Conservation (phyloP, 202 grass and related monocot species). For the Eragrostis tef region DNA sequence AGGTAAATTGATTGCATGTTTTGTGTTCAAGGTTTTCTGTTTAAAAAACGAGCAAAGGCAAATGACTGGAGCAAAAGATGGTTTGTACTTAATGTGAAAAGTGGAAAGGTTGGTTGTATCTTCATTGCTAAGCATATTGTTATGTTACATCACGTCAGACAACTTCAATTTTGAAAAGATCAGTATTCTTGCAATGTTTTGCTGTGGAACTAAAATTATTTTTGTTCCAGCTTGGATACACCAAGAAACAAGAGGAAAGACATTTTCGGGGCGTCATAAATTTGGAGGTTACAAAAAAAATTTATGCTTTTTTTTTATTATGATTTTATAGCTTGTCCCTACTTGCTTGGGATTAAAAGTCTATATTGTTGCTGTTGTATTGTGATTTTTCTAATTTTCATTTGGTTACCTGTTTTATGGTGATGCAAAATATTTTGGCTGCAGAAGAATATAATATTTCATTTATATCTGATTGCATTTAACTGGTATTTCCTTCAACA, state of each 20-base stretch:
- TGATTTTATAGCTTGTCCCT: neutral
- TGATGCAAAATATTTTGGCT: neutral
- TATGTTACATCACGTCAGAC: neutral
- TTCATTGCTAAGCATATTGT: conserved; percentile 13
- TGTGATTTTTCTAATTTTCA: conserved; percentile 18
- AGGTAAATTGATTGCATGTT: conserved; percentile 37
- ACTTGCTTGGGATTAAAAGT: no score
- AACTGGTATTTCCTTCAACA: neutral
- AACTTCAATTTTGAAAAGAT: conserved; percentile 3
- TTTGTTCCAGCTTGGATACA: conserved; percentile 76
- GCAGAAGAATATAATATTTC: neutral
- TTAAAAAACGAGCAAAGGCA: conserved; percentile 78
- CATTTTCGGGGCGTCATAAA: conserved; percentile 80
- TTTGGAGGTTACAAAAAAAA: conserved; percentile 69
- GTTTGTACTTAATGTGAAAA: conserved; percentile 97
- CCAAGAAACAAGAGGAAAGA: conserved; percentile 83
- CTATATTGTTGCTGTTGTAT: neutral
- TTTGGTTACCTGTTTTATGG: neutral
- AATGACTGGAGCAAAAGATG: conserved; percentile 82
- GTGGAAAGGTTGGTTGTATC: conserved; percentile 67
- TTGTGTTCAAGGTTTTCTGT: conserved; percentile 61
- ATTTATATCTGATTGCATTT: neutral
- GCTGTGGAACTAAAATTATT: neutral
- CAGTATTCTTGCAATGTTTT: conserved; percentile 3
- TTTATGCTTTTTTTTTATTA: neutral